A percentile compares a stretch with the other conserved stretches of the same genome.
These are phyloP conservation scores for Cutaneotrichosporon sp. DNA, from an alignment of 1,284 basidiomycete genomes.

Conservation along the genomic window DNA sequence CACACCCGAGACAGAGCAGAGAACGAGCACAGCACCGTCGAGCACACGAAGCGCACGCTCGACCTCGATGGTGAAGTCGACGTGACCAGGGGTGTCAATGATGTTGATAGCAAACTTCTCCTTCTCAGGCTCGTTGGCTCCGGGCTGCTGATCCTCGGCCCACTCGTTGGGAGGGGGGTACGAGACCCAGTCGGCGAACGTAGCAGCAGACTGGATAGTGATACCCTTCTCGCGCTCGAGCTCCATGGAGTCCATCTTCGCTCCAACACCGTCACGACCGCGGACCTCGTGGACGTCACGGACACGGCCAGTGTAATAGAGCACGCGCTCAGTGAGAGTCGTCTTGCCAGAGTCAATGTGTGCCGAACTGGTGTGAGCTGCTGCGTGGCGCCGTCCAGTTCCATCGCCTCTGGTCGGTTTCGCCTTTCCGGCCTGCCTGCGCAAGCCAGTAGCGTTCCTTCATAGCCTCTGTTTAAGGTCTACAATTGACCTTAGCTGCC, in stretches of 20 bases:
- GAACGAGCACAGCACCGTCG: constrained; percentile 92
- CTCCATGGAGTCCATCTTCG: constrained; percentile 99
- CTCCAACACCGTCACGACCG: constrained; percentile 90
- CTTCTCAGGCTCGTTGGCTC: constrained; percentile 51
- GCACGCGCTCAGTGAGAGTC: constrained; percentile 88
- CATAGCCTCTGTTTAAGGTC: too few species aligned
- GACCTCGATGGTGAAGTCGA: constrained; percentile 99
- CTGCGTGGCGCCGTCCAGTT: too few species aligned
- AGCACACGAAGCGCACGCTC: constrained; percentile 93
- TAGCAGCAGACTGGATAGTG: constrained; percentile 97
- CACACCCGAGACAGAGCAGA: constrained; percentile 96
- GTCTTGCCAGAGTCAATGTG: constrained; percentile 99
- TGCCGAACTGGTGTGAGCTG: constrained; percentile 57
- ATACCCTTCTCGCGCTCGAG: constrained; percentile 98
- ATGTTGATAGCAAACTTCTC: constrained; percentile 94
- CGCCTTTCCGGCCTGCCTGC: too few species aligned
- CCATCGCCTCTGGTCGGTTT: too few species aligned
- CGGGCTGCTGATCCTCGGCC: constrained; percentile 50
- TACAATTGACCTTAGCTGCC: too few species aligned
- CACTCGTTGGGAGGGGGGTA: constrained; percentile 50
- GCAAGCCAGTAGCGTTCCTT: too few species aligned
- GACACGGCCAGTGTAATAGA: constrained; percentile 96
- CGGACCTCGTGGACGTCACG: constrained; percentile 96
- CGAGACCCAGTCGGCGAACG: constrained; percentile 94
- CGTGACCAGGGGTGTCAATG: constrained; percentile 98